phyloP scores from a whole-genome alignment of 1,139 yeast species.

The Geotrichum klebahnii region DNA sequence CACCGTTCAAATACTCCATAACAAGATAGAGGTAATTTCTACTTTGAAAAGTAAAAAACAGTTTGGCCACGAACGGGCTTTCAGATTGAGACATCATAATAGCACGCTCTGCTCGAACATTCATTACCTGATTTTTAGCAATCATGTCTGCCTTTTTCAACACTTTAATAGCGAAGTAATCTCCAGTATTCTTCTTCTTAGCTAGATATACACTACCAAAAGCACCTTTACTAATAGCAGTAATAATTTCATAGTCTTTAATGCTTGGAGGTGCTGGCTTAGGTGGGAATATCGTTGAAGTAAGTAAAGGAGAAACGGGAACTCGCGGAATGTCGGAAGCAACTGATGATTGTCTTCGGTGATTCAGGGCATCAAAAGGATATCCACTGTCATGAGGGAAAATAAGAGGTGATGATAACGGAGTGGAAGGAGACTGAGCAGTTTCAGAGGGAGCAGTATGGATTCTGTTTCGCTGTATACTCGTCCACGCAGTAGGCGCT shows the following conservation, averaged over 20 bases:
- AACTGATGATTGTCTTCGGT: constrained; percentile 32
- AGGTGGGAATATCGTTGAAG: constrained; percentile 51
- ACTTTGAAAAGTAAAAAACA: constrained; percentile 85
- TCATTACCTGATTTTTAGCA: constrained; percentile 91
- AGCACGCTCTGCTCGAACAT: constrained; percentile 91
- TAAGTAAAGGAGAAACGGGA: constrained; percentile 76
- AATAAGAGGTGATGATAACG: constrained; percentile 33
- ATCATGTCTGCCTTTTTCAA: constrained; percentile 92
- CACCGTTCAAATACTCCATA: constrained; percentile 95
- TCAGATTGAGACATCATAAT: constrained; percentile 96
- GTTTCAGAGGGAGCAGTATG: constrained; percentile 17
- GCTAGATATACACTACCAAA: constrained; percentile 93
- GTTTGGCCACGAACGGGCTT: constrained; percentile 87
- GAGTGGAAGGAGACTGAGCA: constrained; percentile 31
- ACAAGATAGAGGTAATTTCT: constrained; percentile 82
- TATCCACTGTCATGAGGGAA: constrained; percentile 30
- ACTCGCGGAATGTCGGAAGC: constrained; percentile 25
- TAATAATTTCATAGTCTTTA: constrained; percentile 81
- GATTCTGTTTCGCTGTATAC: constrained; percentile 21
- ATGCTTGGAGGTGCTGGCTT: constrained; percentile 59
- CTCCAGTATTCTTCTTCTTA: constrained; percentile 79
- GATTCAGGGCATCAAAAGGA: constrained; percentile 23
- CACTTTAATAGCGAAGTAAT: constrained; percentile 93
- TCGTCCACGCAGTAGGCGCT: constrained; percentile 11
- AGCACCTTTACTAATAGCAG: constrained; percentile 95